These are phyloP conservation scores for Geranium rotundifolium DNA, from an alignment of 345 rosid species.

Conservation along the genomic window DNA sequence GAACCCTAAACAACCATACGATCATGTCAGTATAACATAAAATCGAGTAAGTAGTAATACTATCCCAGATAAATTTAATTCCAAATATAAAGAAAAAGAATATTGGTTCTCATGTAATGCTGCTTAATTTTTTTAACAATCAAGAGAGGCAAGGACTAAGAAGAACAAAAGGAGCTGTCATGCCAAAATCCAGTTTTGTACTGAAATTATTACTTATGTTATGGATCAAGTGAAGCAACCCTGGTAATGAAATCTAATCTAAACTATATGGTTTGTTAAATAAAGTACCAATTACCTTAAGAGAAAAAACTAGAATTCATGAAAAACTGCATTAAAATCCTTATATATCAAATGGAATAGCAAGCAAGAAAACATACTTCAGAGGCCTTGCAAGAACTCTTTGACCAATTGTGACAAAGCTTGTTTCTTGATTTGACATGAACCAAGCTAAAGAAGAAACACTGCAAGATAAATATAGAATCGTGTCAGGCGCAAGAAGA, in stretches of 20 bases:
- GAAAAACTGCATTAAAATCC: too few relatives aligned
- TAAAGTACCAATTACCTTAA: too few relatives aligned
- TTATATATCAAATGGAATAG: neutral
- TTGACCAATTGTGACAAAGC: constrained; percentile 5
- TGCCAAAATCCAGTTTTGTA: neutral
- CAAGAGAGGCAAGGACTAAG: neutral
- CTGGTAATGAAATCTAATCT: neutral
- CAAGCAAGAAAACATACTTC: constrained; percentile 9
- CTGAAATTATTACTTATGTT: neutral
- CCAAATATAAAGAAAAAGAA: neutral
- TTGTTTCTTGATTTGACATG: constrained; percentile 7
- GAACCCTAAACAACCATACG: constrained; percentile 29
- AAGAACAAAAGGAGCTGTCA: too few relatives aligned
- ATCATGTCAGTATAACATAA: neutral
- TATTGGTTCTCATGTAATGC: neutral
- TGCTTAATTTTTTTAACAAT: too few relatives aligned
- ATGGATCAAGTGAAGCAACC: neutral
- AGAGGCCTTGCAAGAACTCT: constrained; percentile 6
- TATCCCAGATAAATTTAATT: neutral
- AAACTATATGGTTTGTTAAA: neutral
- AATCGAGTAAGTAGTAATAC: neutral
- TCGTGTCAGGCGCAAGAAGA: neutral
- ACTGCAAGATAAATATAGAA: neutral
- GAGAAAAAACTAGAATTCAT: too few relatives aligned
- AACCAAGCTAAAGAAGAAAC: constrained; percentile 7